Conservation (phyloP, 2,329 filamentous ascomycete genomes). For the Diaporthe citriasiana region DNA sequence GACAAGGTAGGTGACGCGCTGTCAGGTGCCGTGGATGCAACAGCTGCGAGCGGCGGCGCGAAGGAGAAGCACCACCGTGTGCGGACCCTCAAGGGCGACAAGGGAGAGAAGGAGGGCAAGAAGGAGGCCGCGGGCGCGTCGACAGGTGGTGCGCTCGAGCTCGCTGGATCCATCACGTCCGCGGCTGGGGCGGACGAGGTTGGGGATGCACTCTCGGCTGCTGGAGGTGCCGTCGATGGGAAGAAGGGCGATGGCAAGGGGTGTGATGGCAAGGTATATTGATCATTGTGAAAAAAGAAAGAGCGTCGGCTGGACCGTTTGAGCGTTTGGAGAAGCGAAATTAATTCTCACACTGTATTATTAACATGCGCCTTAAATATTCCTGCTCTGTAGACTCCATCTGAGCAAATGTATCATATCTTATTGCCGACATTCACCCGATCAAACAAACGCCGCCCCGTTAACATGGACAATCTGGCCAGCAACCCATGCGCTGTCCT, state of each 20-base stretch:
- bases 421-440: neutral
- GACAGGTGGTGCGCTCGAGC: neutral
- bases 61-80: neutral
- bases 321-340: neutral
- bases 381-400: neutral
- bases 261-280: neutral
- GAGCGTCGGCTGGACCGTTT: neutral
- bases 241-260: neutral
- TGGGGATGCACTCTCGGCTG: neutral
- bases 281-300: neutral
- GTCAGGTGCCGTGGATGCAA: neutral
- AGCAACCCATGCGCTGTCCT: slow-evolving; percentile 57
- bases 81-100: neutral
- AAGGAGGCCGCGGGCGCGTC: neutral
- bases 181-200: slow-evolving; percentile 2
- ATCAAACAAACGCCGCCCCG: slow-evolving; percentile 49
- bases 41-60: neutral
- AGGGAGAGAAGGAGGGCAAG: neutral
- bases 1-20: slow-evolving; percentile 4
- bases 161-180: slow-evolving; percentile 8
- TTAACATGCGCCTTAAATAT: neutral
- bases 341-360: neutral
- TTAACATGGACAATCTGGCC: slow-evolving; percentile 63
- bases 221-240: neutral
- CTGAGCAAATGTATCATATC: neutral